Base-by-base conservation (phyloP, 768 basidiomycete genomes). In the Leucocoprinus leucothites region DNA sequence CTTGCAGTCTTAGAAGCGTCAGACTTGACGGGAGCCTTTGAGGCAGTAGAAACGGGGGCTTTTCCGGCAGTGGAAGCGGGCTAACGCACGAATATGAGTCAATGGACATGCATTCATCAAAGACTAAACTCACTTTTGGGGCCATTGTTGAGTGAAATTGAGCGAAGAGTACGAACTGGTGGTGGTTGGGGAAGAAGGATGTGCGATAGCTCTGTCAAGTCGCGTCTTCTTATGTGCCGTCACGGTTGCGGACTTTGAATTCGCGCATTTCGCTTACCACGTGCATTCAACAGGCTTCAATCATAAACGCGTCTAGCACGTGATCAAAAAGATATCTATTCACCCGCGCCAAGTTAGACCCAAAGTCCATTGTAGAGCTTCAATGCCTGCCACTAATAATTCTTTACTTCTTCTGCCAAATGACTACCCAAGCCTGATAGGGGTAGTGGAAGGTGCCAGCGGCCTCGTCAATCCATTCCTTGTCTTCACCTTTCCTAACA, bases 61-160 rank as follows among this genome's bases (percentile, higher is more conserved):
- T 86, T 94, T 67, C 87, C 88, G 63, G 91, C 89, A 66, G 89
- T 91, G 60, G 90, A 91, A 63, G 87, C 82, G 67, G 87, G 86
- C 81, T 88, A 24, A 24, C 26, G 16, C 5, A 46, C n/a, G n/a
- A 16, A 5, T 5, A 14, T 49, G 22, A 56, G 9, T 18, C 31
- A 34, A 49, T 9, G 18, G 1, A 4, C 9, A 36, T 34, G 3
- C 7, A 16, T 22, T 9, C 6, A 34, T 3, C 21, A 19, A 3
- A 44, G 3, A 31, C 19, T 11, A 1, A 35, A 34, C 63, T 18
- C 34, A 71, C 71, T 64, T 72, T 72, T 51, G 71, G 69, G 56
- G 69, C 68, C 65, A 65, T 66, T 58, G 45, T 70, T 64, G 52
- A 52, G 53, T 56, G n/a, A n/a, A n/a, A n/a, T n/a, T n/a, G n/a